A percentile compares a stretch with the other conserved stretches of the same genome.
phyloP scores from a whole-genome alignment of 495 filamentous ascomycete genomes.

The Staphylotrichum tortipilum region DNA sequence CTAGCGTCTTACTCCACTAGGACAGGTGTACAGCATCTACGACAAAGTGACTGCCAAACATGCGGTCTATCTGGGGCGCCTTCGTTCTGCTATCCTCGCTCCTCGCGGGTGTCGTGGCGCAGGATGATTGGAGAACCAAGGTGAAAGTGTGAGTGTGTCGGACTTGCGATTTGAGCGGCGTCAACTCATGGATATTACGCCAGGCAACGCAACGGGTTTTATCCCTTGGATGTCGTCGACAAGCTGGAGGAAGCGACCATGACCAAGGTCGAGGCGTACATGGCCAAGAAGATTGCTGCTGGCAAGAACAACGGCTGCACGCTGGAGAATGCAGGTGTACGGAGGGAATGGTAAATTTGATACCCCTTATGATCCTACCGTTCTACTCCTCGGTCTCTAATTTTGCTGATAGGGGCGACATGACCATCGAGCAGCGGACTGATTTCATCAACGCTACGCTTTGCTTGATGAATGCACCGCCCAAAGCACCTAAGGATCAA shows the following conservation, averaged over 20 bases:
- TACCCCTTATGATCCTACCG: not conserved
- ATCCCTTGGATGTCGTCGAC: slow-evolving; percentile 34
- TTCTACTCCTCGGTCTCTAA: not conserved
- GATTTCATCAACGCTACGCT: slow-evolving; percentile 41
- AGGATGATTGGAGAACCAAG: slow-evolving; percentile 21
- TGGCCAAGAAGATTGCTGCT: slow-evolving; percentile 28
- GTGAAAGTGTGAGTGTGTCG: slow-evolving; percentile 23
- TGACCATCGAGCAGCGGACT: slow-evolving; percentile 38
- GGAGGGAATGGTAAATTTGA: slow-evolving; percentile 40
- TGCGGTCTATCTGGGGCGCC: slow-evolving; percentile 26
- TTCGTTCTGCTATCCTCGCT: slow-evolving; percentile 23
- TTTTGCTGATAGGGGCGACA: slow-evolving; percentile 24
- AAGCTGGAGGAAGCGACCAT: slow-evolving; percentile 29
- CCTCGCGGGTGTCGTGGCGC: slow-evolving; percentile 22
- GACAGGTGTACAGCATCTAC: no score
- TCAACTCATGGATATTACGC: not conserved
- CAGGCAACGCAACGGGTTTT: slow-evolving; percentile 27
- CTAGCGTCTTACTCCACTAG: no score
- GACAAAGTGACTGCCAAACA: slow-evolving; percentile 10
- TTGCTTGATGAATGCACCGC: slow-evolving; percentile 38
- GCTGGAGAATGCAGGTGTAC: slow-evolving; percentile 37
- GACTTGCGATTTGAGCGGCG: not conserved
- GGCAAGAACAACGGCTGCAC: slow-evolving; percentile 41
- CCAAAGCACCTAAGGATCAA: slow-evolving; percentile 28
- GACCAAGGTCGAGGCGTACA: slow-evolving; percentile 30